A percentile compares a stretch with the other conserved stretches of the same genome.
phyloP scores from a whole-genome alignment of 1,284 basidiomycete species.

The Hemileia vastatrix region DNA sequence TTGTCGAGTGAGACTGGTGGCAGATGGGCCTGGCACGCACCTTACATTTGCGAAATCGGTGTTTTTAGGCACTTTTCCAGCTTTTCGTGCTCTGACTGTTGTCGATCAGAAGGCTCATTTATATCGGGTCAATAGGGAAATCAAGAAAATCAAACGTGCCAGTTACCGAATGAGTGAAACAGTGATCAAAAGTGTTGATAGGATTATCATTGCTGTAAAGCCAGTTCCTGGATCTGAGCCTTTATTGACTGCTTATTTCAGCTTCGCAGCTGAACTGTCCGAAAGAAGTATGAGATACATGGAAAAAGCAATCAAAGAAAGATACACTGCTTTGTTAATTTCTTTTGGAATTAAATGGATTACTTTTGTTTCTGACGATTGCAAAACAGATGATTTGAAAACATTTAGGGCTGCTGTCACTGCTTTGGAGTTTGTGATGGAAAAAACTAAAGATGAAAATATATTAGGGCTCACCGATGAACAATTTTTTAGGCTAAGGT shows the following conservation, averaged over 20 bases:
- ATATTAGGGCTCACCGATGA: constrained; percentile 79
- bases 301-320: constrained; percentile 60
- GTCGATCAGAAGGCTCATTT: constrained; percentile 85
- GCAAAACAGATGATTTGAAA: constrained; percentile 87
- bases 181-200: constrained; percentile 77
- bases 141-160: constrained; percentile 79
- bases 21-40: constrained; percentile 44
- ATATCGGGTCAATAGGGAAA: constrained; percentile 74
- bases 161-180: constrained; percentile 84
- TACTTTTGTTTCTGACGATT: constrained; percentile 95
- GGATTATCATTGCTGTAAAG: constrained; percentile 53
- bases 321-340: constrained; percentile 73
- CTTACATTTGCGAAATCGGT: constrained; percentile 25
- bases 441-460: constrained; percentile 76
- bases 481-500: constrained; percentile 78
- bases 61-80: constrained; percentile 24
- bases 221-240: constrained; percentile 63
- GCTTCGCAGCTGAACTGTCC: constrained; percentile 90
- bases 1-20: constrained; percentile 52
- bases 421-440: constrained; percentile 85
- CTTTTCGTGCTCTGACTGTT: constrained; percentile 41
- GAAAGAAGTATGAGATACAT: constrained; percentile 77
- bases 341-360: constrained; percentile 92
- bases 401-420: constrained; percentile 99
- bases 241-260: constrained; percentile 87